Evolutionary conservation across 1,139 yeast genomes (phyloP), one percentile per base, ranked within the genome.

Genomic region (Candida buenavistaensis): DNA sequence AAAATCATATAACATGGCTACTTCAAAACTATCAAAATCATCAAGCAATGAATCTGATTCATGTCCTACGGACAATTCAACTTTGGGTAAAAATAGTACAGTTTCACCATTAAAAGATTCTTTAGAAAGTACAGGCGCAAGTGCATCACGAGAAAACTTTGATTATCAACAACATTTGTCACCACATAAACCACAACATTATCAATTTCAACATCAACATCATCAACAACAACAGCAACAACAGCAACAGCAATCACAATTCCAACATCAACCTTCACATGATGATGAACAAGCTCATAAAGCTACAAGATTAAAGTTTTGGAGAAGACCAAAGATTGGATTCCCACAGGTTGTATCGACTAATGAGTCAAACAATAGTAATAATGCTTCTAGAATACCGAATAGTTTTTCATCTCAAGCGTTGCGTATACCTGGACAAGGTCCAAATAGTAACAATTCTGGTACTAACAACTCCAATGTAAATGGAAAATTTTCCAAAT

Each of bases 241-340:
- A 10, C 35, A 33, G 10, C 32, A 34, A n/a, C 25, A 22, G 5
- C 38, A 21, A 15, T 35, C 24, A 14, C 26, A 26, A 15, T 25
- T n/a, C 7, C 35, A 15, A 9, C 31, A 26, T 14, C 34, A 32
- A 23, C 21, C 14, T 4, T 23, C 28, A 11, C 39, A 62, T 4
- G 70, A 66, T n/a, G 48, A 47, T 10, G 52, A 52, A 2, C 75
- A 69, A 33, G 57, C 73, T 1, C 71, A 67, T 37, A 66, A 64
- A 45, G 75, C 76, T 4, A 68, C 75, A 1, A 56, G 71, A 39
- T 57, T 72, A 42, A 72, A 64, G 48, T 77, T 77, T 51, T 77
- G 82, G 82, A 64, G 78, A 51, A 58, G 78, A 44, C 75, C 77
- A 3, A 70, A 64, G 46, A 54, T 60, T 15, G 54, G 57, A 5